phyloP scores from a whole-genome alignment of 441 rosid species.

The Caryocar brasiliense region DNA sequence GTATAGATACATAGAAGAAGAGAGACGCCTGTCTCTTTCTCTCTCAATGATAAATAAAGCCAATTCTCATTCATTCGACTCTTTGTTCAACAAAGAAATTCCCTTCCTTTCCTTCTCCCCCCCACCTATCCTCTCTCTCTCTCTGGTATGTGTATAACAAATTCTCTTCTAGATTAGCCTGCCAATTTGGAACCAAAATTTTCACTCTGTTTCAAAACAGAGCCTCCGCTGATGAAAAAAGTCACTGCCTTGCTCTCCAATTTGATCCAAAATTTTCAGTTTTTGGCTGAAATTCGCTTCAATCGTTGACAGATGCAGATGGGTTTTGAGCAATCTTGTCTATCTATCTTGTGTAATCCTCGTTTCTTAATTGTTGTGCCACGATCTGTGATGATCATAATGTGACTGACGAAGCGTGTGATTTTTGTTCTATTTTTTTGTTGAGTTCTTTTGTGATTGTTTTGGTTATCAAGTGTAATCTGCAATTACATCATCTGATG shows the following conservation, averaged over 20 bases:
- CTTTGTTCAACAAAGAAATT: neutral
- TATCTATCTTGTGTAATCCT: conserved; percentile 31
- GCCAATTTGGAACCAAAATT: conserved; percentile 16
- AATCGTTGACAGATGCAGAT: conserved; percentile 40
- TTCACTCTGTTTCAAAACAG: conserved; percentile 9
- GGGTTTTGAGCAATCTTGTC: conserved; percentile 36
- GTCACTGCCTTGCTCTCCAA: conserved; percentile 12
- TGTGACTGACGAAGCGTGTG: conserved; percentile 16
- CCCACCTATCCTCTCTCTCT: conserved; percentile 14
- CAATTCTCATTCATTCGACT: neutral
- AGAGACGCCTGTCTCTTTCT: conserved; percentile 15
- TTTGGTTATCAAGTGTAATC: conserved; percentile 15
- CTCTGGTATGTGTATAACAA: neutral
- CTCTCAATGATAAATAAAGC: conserved; percentile 9
- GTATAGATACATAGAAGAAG: conserved; percentile 24
- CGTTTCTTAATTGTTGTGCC: conserved; percentile 20
- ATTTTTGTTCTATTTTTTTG: conserved; percentile 7
- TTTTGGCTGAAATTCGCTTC: conserved; percentile 23
- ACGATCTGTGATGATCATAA: conserved; percentile 31
- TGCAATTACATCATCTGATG: conserved; percentile 13
- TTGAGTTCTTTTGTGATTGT: conserved; percentile 9
- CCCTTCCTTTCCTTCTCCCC: neutral
- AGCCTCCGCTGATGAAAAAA: conserved; percentile 23
- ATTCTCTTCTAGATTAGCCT: neutral
- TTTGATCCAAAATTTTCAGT: conserved; percentile 12